Percentiles rank a stretch among this genome's conserved stretches.
Evolutionary conservation across 2,329 filamentous ascomycete species (phyloP).

Genomic region (Emergomyces orientalis): DNA sequence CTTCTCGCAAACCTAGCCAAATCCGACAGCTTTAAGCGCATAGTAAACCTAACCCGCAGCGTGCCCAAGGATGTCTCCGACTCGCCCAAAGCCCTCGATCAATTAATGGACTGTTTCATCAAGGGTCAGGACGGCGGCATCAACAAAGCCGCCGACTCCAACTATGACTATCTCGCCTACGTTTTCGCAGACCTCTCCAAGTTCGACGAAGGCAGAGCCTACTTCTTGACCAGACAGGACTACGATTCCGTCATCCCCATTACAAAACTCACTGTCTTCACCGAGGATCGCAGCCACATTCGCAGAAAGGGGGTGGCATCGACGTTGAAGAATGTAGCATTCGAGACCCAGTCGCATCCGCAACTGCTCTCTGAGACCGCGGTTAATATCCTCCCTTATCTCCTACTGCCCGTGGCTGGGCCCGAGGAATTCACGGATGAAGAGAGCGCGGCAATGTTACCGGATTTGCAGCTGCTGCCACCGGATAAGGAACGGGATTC

Average conservation of each 20-base stretch:
- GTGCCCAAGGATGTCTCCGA: constrained; percentile 61
- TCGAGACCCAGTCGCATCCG: constrained; percentile 65
- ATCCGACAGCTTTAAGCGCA: constrained; percentile 58
- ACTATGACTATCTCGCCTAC: constrained; percentile 90
- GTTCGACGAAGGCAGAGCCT: constrained; percentile 61
- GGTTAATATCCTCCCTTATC: constrained; percentile 76
- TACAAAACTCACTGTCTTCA: constrained; percentile 88
- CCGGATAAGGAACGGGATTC: constrained; percentile 80
- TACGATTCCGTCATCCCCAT: constrained; percentile 82
- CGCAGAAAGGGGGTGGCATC: constrained; percentile 89
- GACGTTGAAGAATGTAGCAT: constrained; percentile 88
- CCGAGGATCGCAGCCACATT: constrained; percentile 74
- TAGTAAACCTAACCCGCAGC: constrained; percentile 59
- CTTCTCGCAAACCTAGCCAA: constrained; percentile 87
- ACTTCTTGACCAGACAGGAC: constrained; percentile 62
- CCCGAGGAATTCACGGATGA: constrained; percentile 81
- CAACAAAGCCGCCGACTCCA: constrained; percentile 52
- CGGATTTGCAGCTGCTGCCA: constrained; percentile 79
- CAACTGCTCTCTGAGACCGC: constrained; percentile 61
- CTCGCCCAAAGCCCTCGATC: constrained; percentile 69
- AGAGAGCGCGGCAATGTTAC: constrained; percentile 75
- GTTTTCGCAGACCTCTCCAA: constrained; percentile 89
- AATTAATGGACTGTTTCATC: constrained; percentile 91
- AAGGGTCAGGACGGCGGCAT: constrained; percentile 74
- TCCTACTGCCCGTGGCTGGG: constrained; percentile 79